Percentiles rank a stretch among this genome's conserved stretches.
Conservation (phyloP, 768 basidiomycete genomes). For the Naganishia kalamii region DNA sequence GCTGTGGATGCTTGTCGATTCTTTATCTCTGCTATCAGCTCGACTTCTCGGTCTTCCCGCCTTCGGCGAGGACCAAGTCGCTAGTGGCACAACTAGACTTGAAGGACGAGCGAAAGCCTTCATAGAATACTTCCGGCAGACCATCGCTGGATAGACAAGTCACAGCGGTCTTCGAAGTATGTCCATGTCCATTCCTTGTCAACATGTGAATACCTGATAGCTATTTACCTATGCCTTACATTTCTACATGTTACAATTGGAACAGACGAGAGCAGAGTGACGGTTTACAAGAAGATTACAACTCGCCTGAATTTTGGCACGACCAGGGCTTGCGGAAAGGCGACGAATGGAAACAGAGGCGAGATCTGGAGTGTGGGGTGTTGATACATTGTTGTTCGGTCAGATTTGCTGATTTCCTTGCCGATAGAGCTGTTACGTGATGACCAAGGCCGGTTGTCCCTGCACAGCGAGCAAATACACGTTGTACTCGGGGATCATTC, state of each 20-base stretch:
- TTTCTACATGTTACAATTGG: neutral
- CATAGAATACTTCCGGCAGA: too few species aligned
- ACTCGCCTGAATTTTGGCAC: neutral
- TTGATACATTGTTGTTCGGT: neutral
- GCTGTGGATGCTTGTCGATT: too few species aligned
- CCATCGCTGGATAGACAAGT: too few species aligned
- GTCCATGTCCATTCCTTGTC: too few species aligned
- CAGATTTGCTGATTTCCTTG: neutral
- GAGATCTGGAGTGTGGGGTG: neutral
- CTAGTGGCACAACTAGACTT: too few species aligned
- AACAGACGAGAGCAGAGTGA: neutral
- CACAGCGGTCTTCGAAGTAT: too few species aligned
- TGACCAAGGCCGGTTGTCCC: slow-evolving; percentile 42
- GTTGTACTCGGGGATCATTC: slow-evolving; percentile 41
- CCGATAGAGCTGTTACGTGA: slow-evolving; percentile 27
- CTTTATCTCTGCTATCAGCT: too few species aligned
- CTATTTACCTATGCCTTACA: neutral
- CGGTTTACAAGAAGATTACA: neutral
- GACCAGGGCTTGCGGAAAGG: neutral
- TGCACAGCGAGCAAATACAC: slow-evolving; percentile 42
- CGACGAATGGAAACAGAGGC: neutral
- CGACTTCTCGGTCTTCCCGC: too few species aligned
- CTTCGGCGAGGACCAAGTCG: too few species aligned
- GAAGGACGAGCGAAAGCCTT: too few species aligned
- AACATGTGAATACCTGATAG: too few species aligned